These are phyloP conservation scores for Leccinellum albellum DNA, from an alignment of 768 basidiomycete genomes.

Conservation along the genomic window DNA sequence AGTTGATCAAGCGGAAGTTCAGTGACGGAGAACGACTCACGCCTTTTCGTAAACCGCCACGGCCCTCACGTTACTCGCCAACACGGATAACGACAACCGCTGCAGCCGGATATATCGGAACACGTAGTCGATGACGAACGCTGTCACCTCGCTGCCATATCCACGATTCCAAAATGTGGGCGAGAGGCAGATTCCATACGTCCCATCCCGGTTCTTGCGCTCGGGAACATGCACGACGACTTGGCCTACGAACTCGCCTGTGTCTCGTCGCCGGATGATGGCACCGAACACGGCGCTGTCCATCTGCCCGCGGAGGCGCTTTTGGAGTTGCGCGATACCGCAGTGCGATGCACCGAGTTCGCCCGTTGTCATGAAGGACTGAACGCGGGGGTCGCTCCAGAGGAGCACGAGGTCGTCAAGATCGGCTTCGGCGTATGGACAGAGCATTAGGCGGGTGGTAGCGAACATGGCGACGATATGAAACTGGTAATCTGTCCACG, in stretches of 20 bases:
- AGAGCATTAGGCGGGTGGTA: slow-evolving; percentile 34
- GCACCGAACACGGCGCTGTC: slow-evolving; percentile 25
- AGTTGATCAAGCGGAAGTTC: neutral
- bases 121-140: slow-evolving; percentile 38
- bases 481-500: neutral
- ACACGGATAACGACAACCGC: slow-evolving; percentile 38
- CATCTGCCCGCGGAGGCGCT: slow-evolving; percentile 20
- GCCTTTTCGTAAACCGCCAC: slow-evolving; percentile 39
- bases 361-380: slow-evolving; percentile 13
- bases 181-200: slow-evolving; percentile 30
- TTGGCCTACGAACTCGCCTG: slow-evolving; percentile 32
- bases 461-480: slow-evolving; percentile 20
- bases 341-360: slow-evolving; percentile 9
- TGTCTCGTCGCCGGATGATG: slow-evolving; percentile 28
- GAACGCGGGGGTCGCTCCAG: slow-evolving; percentile 31
- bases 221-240: slow-evolving; percentile 25
- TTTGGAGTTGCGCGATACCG: slow-evolving; percentile 13
- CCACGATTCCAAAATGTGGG: slow-evolving; percentile 37
- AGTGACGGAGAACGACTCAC: slow-evolving; percentile 28
- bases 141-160: slow-evolving; percentile 39
- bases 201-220: slow-evolving; percentile 30
- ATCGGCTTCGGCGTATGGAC: slow-evolving; percentile 31
- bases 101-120: slow-evolving; percentile 40
- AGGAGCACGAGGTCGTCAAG: slow-evolving; percentile 28
- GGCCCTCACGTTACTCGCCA: slow-evolving; percentile 38